These are phyloP conservation scores for Suillus fuscotomentosus DNA, from an alignment of 768 basidiomycete species.

Conservation along the genomic window DNA sequence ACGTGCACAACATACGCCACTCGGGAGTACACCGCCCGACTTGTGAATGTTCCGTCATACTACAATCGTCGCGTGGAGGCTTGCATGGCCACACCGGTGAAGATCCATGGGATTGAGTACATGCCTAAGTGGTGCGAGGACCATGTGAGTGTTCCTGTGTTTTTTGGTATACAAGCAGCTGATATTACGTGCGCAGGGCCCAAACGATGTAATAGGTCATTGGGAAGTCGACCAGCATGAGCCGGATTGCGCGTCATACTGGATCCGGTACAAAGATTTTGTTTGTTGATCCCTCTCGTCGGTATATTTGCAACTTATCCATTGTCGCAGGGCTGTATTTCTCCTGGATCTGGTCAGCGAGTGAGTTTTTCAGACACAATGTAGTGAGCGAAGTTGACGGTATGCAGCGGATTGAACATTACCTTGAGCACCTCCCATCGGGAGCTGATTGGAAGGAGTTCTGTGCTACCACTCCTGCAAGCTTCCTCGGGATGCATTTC, in stretches of 20 bases:
- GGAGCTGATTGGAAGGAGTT: slow-evolving; percentile 31
- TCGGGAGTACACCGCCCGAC: slow-evolving; percentile 28
- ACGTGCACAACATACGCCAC: slow-evolving; percentile 27
- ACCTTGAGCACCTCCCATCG: slow-evolving; percentile 24
- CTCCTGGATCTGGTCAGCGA: slow-evolving; percentile 2
- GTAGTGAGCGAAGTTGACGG: neutral
- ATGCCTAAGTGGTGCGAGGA: slow-evolving; percentile 23
- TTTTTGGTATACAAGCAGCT: neutral
- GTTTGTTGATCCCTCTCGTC: neutral
- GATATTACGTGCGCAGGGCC: slow-evolving; percentile 13
- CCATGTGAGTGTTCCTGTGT: slow-evolving; percentile 11
- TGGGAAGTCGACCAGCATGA: slow-evolving; percentile 27
- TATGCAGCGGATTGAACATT: slow-evolving; percentile 27
- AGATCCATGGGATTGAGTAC: slow-evolving; percentile 20
- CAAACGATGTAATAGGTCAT: slow-evolving; percentile 20
- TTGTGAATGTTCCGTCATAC: slow-evolving; percentile 25
- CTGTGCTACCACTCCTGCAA: slow-evolving; percentile 31
- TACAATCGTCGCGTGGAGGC: slow-evolving; percentile 22
- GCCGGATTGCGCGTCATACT: slow-evolving; percentile 25
- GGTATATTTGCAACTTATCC: neutral
- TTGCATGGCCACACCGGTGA: slow-evolving; percentile 22
- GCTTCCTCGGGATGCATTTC: slow-evolving; percentile 26
- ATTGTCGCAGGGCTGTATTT: slow-evolving; percentile 3
- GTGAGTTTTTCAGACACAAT: neutral
- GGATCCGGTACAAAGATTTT: slow-evolving; percentile 23